These are phyloP conservation scores for Citrus hindsii DNA, from an alignment of 345 rosid species.

Conservation along the genomic window DNA sequence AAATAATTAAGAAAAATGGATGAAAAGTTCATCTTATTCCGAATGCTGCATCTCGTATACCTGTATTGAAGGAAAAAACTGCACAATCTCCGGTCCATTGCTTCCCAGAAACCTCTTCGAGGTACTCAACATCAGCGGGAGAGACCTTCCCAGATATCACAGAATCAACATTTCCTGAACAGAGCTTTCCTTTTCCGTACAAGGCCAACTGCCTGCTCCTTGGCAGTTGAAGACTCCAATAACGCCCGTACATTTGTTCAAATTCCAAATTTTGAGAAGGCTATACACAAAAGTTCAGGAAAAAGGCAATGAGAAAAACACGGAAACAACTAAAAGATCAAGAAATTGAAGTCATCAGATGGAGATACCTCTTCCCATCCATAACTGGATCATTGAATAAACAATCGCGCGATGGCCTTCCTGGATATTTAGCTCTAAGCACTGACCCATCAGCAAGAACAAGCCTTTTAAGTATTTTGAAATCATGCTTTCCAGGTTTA, in stretches of 20 bases:
- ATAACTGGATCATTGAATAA: constrained; percentile 50
- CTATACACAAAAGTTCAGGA: constrained; percentile 19
- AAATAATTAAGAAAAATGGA: background rate
- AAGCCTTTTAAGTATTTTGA: constrained; percentile 47
- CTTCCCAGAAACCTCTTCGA: constrained; percentile 48
- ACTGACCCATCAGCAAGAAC: constrained; percentile 52
- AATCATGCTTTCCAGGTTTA: constrained; percentile 51
- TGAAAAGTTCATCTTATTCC: background rate
- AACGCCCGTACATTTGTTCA: constrained; percentile 51
- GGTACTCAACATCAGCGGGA: constrained; percentile 43
- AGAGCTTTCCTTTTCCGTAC: constrained; percentile 14
- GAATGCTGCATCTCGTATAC: constrained; percentile 3
- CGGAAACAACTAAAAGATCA: too few relatives aligned
- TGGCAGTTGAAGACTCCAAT: constrained; percentile 58
- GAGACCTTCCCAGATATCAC: constrained; percentile 34
- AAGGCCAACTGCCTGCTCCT: constrained; percentile 59
- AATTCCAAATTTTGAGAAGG: constrained; percentile 56
- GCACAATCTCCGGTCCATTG: constrained; percentile 48
- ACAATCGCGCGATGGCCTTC: constrained; percentile 54
- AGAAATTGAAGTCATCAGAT: background rate
- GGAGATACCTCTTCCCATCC: constrained; percentile 47
- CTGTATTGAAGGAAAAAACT: constrained; percentile 45
- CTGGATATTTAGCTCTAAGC: constrained; percentile 56
- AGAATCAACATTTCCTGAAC: background rate
- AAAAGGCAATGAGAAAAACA: background rate